Conservation (phyloP, 1,284 basidiomycete species). For the Papiliotrema flavescens region DNA sequence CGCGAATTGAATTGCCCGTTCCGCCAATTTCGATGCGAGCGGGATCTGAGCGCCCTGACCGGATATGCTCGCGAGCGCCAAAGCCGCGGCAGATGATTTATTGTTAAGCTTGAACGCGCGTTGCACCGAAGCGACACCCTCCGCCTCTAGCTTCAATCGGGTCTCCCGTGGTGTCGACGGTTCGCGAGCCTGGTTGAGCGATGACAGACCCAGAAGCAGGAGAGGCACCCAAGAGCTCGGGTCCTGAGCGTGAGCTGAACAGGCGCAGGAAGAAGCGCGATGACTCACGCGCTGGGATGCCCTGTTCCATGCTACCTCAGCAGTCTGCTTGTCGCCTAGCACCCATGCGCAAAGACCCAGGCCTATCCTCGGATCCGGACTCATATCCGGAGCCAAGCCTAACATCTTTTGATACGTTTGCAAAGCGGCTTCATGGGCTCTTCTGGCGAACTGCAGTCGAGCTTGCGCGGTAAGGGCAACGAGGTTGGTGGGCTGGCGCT, state of each 20-base stretch:
- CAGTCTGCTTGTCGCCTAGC: slow-evolving; percentile 71
- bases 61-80: slow-evolving; percentile 33
- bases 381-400: slow-evolving; percentile 66
- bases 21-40: slow-evolving; percentile 82
- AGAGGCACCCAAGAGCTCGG: slow-evolving; percentile 70
- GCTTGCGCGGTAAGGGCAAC: slow-evolving; percentile 56
- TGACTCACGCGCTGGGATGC: slow-evolving; percentile 66
- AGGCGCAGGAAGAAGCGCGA: background rate
- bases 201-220: slow-evolving; percentile 75
- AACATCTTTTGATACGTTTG: slow-evolving; percentile 80
- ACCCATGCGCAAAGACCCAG: slow-evolving; percentile 89
- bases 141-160: slow-evolving; percentile 29
- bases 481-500: slow-evolving; percentile 73
- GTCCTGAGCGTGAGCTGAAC: slow-evolving; percentile 54
- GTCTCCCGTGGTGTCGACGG: slow-evolving; percentile 51
- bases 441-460: slow-evolving; percentile 72
- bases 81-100: slow-evolving; percentile 34
- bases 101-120: slow-evolving; percentile 41
- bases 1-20: slow-evolving; percentile 85
- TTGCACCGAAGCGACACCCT: slow-evolving; percentile 35
- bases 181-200: slow-evolving; percentile 74
- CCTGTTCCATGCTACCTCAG: slow-evolving; percentile 80
- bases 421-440: slow-evolving; percentile 72
- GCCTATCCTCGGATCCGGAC: slow-evolving; percentile 86
- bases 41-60: slow-evolving; percentile 32